phyloP scores from a whole-genome alignment of 352 stramenopile genomes.

The Globisporangium emineosum region DNA sequence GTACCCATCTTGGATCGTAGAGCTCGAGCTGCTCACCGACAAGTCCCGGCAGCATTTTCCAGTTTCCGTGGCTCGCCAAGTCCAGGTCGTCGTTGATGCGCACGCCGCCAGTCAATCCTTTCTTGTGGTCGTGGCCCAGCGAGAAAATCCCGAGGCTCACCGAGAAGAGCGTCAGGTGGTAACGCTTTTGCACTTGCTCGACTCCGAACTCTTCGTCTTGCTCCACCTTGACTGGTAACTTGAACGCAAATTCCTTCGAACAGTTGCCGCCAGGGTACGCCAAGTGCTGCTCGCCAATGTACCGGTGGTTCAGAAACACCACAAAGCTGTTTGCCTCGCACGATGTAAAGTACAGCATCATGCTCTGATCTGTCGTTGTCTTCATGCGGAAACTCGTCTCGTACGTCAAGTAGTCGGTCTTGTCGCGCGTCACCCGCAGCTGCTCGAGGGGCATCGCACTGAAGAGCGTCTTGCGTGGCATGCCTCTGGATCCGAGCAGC shows the following conservation, averaged over 20 bases:
- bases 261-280: slow-evolving; percentile 55
- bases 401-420: slow-evolving; percentile 66
- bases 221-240: slow-evolving; percentile 32
- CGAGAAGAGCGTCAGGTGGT: slow-evolving; percentile 45
- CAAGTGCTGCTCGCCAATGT: slow-evolving; percentile 38
- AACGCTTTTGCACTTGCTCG: slow-evolving; percentile 17
- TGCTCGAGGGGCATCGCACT: slow-evolving; percentile 46
- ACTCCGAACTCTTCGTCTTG: slow-evolving; percentile 19
- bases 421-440: slow-evolving; percentile 47
- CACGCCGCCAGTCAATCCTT: slow-evolving; percentile 55
- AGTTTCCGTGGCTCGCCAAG: slow-evolving; percentile 24
- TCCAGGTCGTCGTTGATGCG: slow-evolving; percentile 33
- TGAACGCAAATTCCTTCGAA: slow-evolving; percentile 38
- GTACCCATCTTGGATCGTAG: slow-evolving; percentile 39
- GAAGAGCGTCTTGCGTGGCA: slow-evolving; percentile 33
- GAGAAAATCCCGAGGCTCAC: slow-evolving; percentile 61
- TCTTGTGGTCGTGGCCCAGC: slow-evolving; percentile 47
- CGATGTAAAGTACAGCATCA: slow-evolving; percentile 41
- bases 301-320: slow-evolving; percentile 44
- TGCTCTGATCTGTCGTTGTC: background rate
- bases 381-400: slow-evolving; percentile 39
- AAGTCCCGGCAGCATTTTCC: slow-evolving; percentile 59
- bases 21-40: slow-evolving; percentile 67
- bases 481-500: slow-evolving; percentile 24
- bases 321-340: slow-evolving; percentile 58